Percentiles rank a stretch among this genome's conserved stretches.
phyloP scores from a whole-genome alignment of 176 grass and related monocot species.

The Juncus inflexus region DNA sequence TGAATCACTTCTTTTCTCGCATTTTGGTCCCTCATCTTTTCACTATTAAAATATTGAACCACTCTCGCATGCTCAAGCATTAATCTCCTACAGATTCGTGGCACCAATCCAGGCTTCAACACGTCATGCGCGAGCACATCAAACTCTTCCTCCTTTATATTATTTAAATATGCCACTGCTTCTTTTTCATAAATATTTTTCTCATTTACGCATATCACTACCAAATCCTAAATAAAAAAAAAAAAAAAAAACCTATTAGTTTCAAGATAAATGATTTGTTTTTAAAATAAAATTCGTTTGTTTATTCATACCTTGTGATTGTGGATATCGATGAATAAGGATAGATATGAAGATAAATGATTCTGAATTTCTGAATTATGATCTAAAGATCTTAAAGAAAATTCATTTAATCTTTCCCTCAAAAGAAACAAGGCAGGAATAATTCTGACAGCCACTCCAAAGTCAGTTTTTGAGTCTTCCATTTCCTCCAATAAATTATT shows the following conservation, averaged over 20 bases:
- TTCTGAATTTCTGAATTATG: constrained; percentile 17
- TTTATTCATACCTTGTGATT: constrained; percentile 21
- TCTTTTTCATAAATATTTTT: constrained; percentile 14
- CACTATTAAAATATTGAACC: constrained; percentile 10
- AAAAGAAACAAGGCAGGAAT: constrained; percentile 28
- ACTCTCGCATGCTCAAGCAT: constrained; percentile 32
- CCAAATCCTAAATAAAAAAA: constrained; percentile 3
- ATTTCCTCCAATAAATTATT: constrained; percentile 12
- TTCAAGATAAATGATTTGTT: neutral
- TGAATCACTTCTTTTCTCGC: neutral
- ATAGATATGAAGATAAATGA: constrained; percentile 10
- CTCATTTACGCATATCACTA: constrained; percentile 1
- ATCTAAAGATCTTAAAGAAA: constrained; percentile 16
- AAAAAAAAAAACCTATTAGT: neutral
- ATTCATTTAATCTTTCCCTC: constrained; percentile 2
- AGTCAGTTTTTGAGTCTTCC: constrained; percentile 16
- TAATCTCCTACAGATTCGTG: constrained; percentile 17
- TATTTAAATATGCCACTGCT: constrained; percentile 5
- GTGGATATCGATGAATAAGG: constrained; percentile 16
- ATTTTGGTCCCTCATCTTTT: neutral
- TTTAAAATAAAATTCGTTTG: neutral
- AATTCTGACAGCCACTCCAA: constrained; percentile 19
- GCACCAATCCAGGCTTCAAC: constrained; percentile 18
- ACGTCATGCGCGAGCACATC: constrained; percentile 26
- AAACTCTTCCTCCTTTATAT: constrained; percentile 17